Conservation (phyloP, 2,329 filamentous ascomycete species). For the Fusarium sororula region DNA sequence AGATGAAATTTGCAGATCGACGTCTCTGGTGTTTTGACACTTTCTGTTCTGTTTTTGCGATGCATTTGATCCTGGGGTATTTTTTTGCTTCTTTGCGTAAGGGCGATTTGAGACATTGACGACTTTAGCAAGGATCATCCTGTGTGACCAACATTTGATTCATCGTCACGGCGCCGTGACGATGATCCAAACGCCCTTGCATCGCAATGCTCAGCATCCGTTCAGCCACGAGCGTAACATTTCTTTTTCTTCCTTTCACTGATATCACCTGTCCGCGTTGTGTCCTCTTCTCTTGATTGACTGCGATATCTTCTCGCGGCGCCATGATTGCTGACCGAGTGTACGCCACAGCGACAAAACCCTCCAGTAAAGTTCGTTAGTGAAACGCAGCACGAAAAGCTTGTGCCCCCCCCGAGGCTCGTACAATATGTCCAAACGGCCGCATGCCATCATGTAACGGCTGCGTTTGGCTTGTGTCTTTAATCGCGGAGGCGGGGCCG, state of each 20-base stretch:
- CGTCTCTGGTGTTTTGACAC: background rate
- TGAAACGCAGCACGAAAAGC: background rate
- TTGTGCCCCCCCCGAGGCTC: background rate
- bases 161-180: background rate
- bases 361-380: background rate
- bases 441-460: background rate
- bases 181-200: constrained; percentile 19
- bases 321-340: background rate
- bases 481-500: background rate
- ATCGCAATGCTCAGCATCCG: background rate
- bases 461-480: background rate
- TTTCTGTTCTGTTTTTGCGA: background rate
- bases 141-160: background rate
- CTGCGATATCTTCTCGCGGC: background rate
- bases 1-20: constrained; percentile 19
- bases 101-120: constrained; percentile 13
- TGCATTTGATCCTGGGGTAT: background rate
- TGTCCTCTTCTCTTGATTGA: background rate
- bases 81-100: constrained; percentile 21
- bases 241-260: background rate
- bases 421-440: background rate
- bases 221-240: background rate
- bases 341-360: background rate
- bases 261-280: background rate
- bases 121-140: constrained; percentile 15